Conservation (phyloP, 345 rosid genomes). For the Lepidium aucheri region DNA sequence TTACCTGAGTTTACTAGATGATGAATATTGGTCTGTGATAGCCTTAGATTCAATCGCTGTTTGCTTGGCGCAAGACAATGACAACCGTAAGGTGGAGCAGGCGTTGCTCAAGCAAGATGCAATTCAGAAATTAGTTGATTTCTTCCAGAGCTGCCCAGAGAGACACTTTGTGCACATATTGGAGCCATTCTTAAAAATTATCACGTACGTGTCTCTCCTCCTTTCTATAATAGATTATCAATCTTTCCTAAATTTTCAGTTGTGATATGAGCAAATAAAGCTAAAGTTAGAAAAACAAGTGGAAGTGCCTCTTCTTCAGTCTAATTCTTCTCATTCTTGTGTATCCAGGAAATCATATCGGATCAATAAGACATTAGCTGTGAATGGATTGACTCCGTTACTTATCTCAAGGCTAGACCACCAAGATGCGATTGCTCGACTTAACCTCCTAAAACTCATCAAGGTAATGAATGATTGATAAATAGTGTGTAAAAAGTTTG, state of each 20-base stretch:
- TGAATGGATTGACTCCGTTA: conserved; percentile 89
- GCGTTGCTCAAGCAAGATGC: conserved; percentile 87
- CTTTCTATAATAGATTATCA: background rate
- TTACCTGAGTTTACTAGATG: conserved; percentile 83
- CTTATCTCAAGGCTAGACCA: conserved; percentile 84
- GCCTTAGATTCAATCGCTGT: conserved; percentile 96
- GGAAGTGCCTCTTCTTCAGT: background rate
- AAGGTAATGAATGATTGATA: conserved; percentile 39
- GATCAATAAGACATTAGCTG: conserved; percentile 91
- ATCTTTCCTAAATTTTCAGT: background rate
- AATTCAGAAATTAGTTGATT: conserved; percentile 75
- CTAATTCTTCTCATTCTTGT: conserved; percentile 12
- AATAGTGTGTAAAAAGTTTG: background rate
- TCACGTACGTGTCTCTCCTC: conserved; percentile 49
- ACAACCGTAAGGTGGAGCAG: conserved; percentile 90
- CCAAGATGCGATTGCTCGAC: conserved; percentile 97
- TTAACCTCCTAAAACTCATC: conserved; percentile 84
- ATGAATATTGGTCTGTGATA: conserved; percentile 79
- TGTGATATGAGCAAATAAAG: background rate
- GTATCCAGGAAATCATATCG: conserved; percentile 79
- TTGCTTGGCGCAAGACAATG: conserved; percentile 97
- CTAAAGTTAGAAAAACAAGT: background rate
- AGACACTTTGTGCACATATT: conserved; percentile 89
- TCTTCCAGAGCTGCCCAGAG: conserved; percentile 93
- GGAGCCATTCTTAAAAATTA: conserved; percentile 98